Evolutionary conservation across 2,329 filamentous ascomycete species (phyloP).

Genomic region (Diplodia seriata): DNA sequence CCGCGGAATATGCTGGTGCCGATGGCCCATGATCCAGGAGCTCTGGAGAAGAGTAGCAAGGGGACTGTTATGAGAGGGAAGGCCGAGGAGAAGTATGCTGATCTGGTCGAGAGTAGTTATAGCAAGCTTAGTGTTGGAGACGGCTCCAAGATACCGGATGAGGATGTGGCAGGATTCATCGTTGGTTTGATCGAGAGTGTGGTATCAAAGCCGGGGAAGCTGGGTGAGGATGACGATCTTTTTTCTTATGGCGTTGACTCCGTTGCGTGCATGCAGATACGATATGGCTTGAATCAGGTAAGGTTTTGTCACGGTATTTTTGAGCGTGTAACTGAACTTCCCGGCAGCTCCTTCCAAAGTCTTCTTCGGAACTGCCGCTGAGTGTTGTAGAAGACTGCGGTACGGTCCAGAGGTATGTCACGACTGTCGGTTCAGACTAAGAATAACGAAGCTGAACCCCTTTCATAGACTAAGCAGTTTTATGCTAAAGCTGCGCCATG

Average conservation of each 20-base stretch:
- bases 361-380: slow-evolving; percentile 54
- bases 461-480: slow-evolving; percentile 43
- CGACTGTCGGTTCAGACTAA: background rate
- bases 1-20: slow-evolving; percentile 59
- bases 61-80: slow-evolving; percentile 63
- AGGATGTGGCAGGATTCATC: slow-evolving; percentile 45
- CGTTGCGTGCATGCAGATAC: slow-evolving; percentile 62
- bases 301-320: background rate
- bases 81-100: slow-evolving; percentile 59
- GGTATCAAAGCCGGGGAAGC: slow-evolving; percentile 27
- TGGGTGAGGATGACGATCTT: slow-evolving; percentile 56
- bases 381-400: slow-evolving; percentile 68
- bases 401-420: slow-evolving; percentile 51
- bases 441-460: background rate
- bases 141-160: slow-evolving; percentile 39
- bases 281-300: slow-evolving; percentile 43
- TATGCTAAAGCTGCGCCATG: slow-evolving; percentile 50
- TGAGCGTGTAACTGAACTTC: background rate
- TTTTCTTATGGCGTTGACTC: slow-evolving; percentile 68
- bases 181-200: slow-evolving; percentile 39
- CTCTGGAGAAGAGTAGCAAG: slow-evolving; percentile 67
- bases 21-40: slow-evolving; percentile 45
- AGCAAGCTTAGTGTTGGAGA: slow-evolving; percentile 36
- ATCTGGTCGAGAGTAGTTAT: slow-evolving; percentile 58
- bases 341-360: slow-evolving; percentile 44